Evolutionary conservation across 1,284 basidiomycete species (phyloP), one percentile per base, ranked within the genome.

Genomic region (Tilletia caries): DNA sequence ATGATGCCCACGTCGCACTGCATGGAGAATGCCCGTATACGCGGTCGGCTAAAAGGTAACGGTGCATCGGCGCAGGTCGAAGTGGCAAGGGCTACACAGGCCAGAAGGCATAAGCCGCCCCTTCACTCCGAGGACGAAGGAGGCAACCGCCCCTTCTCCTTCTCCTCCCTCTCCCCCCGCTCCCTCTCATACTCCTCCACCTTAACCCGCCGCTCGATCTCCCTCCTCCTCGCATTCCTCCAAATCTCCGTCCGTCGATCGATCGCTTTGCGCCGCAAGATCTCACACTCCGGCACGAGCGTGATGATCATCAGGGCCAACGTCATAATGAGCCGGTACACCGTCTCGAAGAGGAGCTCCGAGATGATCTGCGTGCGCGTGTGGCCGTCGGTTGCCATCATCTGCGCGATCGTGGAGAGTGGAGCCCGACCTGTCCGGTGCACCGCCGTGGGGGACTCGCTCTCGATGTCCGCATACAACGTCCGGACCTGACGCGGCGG

Each of bases 241-340:
- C 58, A 62, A 5, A 62, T 18, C 58, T 62, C 58, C 29, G 33
- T 62, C 18, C 58, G 58, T 6, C 58, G 58, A 33, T 62, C 58
- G 15, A 62, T 37, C 29, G 58, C 58, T 18, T 29, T 33, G 2
- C 58, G 58, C 5, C 58, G 58, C 32, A 62, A 33, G 8, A 62
- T 62, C 58, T 62, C 58, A n/a, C 58, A 62, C 58, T 62, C 58
- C 1, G 58, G 58, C 27, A 62, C 32, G 15, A 62, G 15, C 6
- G 29, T 62, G 33, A 62, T 62, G 12, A 33, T 23, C 58, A 62
- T 34, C 34, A 62, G 29, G 4, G 32, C 18, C 13, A 62, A 62
- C 29, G 58, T 29, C 58, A 62, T 25, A 3, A 20, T 23, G 2
- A 37, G 29, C 1, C 58, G 27, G 29, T 34, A 37, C 6, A 62